These are phyloP conservation scores for Claviceps sp. DNA, from an alignment of 2,329 filamentous ascomycete genomes.

Conservation along the genomic window DNA sequence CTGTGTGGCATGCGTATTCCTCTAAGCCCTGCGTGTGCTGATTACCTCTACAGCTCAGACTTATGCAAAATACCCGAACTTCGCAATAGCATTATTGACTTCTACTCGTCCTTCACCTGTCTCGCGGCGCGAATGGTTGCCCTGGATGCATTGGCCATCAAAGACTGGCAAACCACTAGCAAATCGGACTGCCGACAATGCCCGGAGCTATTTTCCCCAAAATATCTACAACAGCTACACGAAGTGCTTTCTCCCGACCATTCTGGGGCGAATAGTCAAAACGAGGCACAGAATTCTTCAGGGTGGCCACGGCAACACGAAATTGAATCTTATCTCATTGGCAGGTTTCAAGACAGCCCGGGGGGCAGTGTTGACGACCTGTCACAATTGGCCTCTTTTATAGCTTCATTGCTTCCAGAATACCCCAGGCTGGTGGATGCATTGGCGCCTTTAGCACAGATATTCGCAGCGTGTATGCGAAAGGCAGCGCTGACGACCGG, in stretches of 20 bases:
- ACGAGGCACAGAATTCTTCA: conserved; percentile 6
- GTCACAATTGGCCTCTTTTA: conserved; percentile 26
- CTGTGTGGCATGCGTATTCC: not conserved
- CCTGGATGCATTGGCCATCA: conserved; percentile 26
- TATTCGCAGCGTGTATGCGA: conserved; percentile 20
- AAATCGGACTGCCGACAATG: conserved; percentile 4
- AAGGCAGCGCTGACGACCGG: conserved; percentile 15
- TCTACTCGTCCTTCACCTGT: conserved; percentile 31
- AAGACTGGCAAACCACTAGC: conserved; percentile 7
- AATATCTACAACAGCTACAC: conserved; percentile 33
- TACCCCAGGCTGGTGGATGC: conserved; percentile 34
- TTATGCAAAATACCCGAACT: conserved; percentile 13
- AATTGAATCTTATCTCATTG: conserved; percentile 23
- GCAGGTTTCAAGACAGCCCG: conserved; percentile 27
- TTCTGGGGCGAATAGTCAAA: conserved; percentile 5
- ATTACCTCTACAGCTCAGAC: conserved; percentile 2
- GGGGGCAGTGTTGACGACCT: conserved; percentile 31
- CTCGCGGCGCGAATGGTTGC: conserved; percentile 38
- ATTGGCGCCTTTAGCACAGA: conserved; percentile 24
- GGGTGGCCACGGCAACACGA: conserved; percentile 9
- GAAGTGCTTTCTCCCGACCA: conserved; percentile 12
- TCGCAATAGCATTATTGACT: conserved; percentile 16
- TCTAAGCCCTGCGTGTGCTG: not conserved
- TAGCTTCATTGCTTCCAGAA: conserved; percentile 28
- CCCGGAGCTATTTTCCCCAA: conserved; percentile 15